A percentile compares a stretch with the other conserved stretches of the same genome.
These are phyloP conservation scores for Lasiodiplodia hormozganensis DNA, from an alignment of 2,329 filamentous ascomycete species.

Conservation along the genomic window DNA sequence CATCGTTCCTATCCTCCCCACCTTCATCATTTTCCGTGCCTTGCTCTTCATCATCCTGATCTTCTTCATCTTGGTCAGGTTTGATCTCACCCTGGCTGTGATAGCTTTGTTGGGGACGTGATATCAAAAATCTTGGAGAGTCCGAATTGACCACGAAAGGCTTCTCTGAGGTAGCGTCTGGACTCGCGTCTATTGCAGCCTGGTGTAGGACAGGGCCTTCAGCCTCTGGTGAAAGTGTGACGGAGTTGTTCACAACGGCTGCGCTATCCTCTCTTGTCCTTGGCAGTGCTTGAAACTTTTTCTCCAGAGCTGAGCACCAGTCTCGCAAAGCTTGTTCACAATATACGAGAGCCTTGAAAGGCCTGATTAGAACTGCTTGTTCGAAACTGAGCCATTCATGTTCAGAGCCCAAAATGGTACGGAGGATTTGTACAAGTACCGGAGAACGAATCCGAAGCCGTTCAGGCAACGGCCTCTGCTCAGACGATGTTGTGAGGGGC, in stretches of 20 bases:
- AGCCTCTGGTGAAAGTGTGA: rapidly evolving
- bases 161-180: too few relatives aligned
- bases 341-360: background rate
- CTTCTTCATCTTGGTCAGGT: background rate
- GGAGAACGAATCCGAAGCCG: background rate
- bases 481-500: rapidly evolving
- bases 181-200: too few relatives aligned
- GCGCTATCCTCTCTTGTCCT: background rate
- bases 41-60: too few relatives aligned
- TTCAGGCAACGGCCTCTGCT: background rate
- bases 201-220: too few relatives aligned
- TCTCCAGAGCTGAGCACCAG: background rate
- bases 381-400: rapidly evolving
- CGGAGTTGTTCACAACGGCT: background rate
- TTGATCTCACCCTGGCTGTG: rapidly evolving
- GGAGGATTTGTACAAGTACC: background rate
- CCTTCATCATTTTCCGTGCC: background rate
- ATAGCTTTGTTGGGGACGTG: too few relatives aligned
- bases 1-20: background rate
- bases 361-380: background rate
- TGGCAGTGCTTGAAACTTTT: background rate
- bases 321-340: background rate
- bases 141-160: too few relatives aligned
- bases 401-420: background rate
- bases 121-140: too few relatives aligned